A percentile compares a stretch with the other conserved stretches of the same genome.
These are phyloP conservation scores for Leonotis leonurus DNA, from an alignment of 257 asterid species.

Conservation along the genomic window DNA sequence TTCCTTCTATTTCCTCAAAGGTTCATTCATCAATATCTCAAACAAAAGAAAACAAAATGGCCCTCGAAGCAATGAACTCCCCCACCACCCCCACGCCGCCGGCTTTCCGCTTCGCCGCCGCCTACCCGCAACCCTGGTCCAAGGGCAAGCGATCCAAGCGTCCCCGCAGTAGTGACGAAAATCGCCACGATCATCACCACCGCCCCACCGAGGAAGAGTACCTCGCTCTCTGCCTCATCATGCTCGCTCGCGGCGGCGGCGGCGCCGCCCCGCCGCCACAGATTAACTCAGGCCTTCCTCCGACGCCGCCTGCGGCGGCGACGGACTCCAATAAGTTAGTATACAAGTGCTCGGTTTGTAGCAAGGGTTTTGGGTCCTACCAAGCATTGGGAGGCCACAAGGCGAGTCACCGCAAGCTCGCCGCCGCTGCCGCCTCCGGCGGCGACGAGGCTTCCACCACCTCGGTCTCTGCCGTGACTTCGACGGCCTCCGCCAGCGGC, in stretches of 20 bases:
- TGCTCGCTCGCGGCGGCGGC: slow-evolving; percentile 51
- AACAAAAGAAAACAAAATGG: slow-evolving; percentile 24
- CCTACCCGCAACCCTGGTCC: slow-evolving; percentile 23
- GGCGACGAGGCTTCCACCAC: slow-evolving; percentile 27
- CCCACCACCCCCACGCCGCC: slow-evolving; percentile 26
- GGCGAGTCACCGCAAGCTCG: slow-evolving; percentile 59
- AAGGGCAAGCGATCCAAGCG: slow-evolving; percentile 52
- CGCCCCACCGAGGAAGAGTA: slow-evolving; percentile 31
- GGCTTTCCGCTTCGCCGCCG: slow-evolving; percentile 22
- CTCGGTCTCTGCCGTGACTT: slow-evolving; percentile 11
- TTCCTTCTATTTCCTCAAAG: too few species aligned
- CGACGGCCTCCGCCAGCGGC: slow-evolving; percentile 12
- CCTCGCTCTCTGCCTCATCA: slow-evolving; percentile 51
- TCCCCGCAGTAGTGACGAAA: slow-evolving; percentile 29
- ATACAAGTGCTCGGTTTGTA: slow-evolving; percentile 50
- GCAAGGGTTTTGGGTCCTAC: slow-evolving; percentile 50
- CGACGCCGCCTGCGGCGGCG: slow-evolving; percentile 3
- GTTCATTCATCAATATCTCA: not conserved
- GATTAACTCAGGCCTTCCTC: not conserved
- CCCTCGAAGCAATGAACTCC: slow-evolving; percentile 38
- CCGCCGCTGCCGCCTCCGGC: not conserved
- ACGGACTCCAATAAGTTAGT: slow-evolving; percentile 8
- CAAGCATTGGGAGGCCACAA: slow-evolving; percentile 72
- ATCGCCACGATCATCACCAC: not conserved
- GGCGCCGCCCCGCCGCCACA: not conserved